Base-by-base conservation (phyloP, 306 rosid species). In the Cucumis cinereus region DNA sequence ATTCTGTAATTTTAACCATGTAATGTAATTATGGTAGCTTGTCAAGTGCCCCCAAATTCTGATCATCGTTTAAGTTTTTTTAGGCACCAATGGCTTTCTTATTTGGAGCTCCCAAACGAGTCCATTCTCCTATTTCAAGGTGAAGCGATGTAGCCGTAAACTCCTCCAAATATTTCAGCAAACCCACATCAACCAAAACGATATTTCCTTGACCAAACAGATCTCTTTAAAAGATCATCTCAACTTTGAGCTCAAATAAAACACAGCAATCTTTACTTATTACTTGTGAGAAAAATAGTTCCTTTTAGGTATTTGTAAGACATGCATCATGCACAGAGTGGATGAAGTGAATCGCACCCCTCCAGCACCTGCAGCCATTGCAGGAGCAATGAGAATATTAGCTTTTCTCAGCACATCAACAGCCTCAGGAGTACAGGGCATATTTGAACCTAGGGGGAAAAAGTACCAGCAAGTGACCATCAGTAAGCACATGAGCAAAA, bases 281-380 rank as follows among this genome's bases (percentile, higher is more conserved):
- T 70, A 30, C 24, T 70, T 24, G 74, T 45, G 40, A 49, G 58
- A 71, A 49, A 71, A 43, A 15, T 24, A 47, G 30, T 71, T 49
- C 26, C 55, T 24, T 35, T 35, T 20, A 74, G 63, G 19, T 43
- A 43, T 41, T 17, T 58, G 22, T 19, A 41, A 77, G 53, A 75
- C 67, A 58, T 52, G 62, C 64, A 77, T 73, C 52, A 73, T 61
- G 64, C 74, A 70, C 56, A 75, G 72, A 54, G 53, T 55, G 50
- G 66, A 80, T 8, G 59, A 85, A 78, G 84, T 59, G 62, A 83
- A 77, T 79, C 92, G 38, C 83, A 94, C 98, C 96, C 98, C 98
- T 87, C 98, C 98, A 80, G 98, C 90, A 82, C 98, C 98, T 73
- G 97, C 98, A 77, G 98, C 98, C 88, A 94, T 88, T 74, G 98